Evolutionary conservation across 1,284 basidiomycete species (phyloP), one percentile per base, ranked within the genome.

Genomic region (Ceratobasidium sp.): DNA sequence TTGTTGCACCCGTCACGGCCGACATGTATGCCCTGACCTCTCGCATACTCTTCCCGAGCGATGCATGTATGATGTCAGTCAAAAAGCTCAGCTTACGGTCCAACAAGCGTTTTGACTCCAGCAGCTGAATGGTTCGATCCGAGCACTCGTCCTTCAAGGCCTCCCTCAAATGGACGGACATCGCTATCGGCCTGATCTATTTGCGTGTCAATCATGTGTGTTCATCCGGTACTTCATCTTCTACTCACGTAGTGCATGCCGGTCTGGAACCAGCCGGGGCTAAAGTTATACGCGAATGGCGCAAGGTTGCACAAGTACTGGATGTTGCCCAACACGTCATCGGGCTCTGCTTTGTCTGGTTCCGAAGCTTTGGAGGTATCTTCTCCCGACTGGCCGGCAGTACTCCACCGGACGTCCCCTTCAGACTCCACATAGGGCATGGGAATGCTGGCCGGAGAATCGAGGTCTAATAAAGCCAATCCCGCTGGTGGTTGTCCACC

Each of bases 191-290:
- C 5, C 26, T n/a, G 5, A 63, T 45, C 33, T 63, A 17, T n/a
- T n/a, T n/a, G n/a, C n/a, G n/a, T n/a, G n/a, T n/a, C n/a, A n/a
- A n/a, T n/a, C n/a, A n/a, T n/a, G n/a, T n/a, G n/a, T n/a, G n/a
- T n/a, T n/a, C n/a, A n/a, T n/a, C n/a, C n/a, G n/a, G n/a, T n/a
- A n/a, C n/a, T n/a, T n/a, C n/a, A n/a, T n/a, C n/a, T n/a, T n/a
- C n/a, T n/a, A n/a, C n/a, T n/a, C n/a, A 73, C 58, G 26, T 49
- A 26, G n/a, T 73, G 39, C 69, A 73, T 60, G 17, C 56, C 58
- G 2, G 69, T 73, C 33, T 61, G 69, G 37, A 13, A 73, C 69
- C 69, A 73, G 4, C 56, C 69, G 4, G 56, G 69, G 17, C 26
- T 47, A 23, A 63, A 37, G n/a, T 61, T 49, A 33, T 73, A 73